Base-by-base conservation (phyloP, 768 basidiomycete species). In the Favolaschia claudopus region DNA sequence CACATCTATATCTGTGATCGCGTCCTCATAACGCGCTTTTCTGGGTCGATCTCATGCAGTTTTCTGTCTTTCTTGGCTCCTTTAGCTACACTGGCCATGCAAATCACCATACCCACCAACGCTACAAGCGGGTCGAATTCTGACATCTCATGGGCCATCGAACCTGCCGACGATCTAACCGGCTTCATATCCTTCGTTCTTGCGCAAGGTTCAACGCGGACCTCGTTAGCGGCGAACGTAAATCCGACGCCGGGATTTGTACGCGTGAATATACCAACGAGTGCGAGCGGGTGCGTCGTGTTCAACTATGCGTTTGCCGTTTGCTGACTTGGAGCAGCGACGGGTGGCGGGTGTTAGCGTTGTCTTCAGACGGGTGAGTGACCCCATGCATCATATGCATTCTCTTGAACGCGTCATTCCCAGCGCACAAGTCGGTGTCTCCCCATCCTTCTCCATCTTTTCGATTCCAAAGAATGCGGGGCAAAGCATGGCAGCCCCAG, bases 1-100 rank as follows among this genome's bases (percentile, higher is more conserved):
- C n/a, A n/a, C n/a, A n/a, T 49, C n/a, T 24, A 37, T 48, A 10
- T 45, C 27, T 24, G 7, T 39, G 33, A 9, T 10, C 5, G 12
- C 32, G 29, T n/a, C 54, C 13, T 50, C 58, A 44, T 20, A 33
- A 3, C 33, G 19, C 7, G 27, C 4, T 27, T 55, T 25, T 19
- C 37, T n/a, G n/a, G n/a, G n/a, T n/a, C n/a, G n/a, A n/a, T n/a
- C 47, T n/a, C 45, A 7, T 47, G 12, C 49, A 64, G 62, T 48
- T 53, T 64, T 46, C 37, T 64, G 33, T 15, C 45, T n/a, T 49
- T 60, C 25, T 33, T 57, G 38, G 49, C 58, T 38, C 58, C 58
- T 29, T 42, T 64, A 48, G 58, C 48, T 33, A 46, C 58, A 33
- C 39, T 37, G 12, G 55, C 63, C 38, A 25, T 60, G 9, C 20